Conservation (phyloP, 1,284 basidiomycete genomes). For the Anthracocystis panici-leucophaei region DNA sequence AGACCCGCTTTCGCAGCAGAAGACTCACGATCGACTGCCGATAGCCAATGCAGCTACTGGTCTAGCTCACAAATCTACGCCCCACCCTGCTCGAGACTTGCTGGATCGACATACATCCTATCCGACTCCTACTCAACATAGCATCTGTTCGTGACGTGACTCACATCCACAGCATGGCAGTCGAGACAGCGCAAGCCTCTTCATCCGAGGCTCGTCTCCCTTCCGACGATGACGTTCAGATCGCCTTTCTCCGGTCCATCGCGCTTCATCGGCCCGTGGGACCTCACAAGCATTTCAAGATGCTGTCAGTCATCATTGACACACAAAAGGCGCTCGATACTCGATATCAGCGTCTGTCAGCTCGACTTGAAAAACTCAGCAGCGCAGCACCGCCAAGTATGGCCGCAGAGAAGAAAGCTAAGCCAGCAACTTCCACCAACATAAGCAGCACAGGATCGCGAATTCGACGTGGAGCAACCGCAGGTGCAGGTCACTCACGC, state of each 20-base stretch:
- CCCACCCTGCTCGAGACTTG: background rate
- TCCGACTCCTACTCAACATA: background rate
- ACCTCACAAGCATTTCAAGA: constrained; percentile 62
- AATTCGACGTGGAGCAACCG: constrained; percentile 18
- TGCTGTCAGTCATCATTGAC: constrained; percentile 53
- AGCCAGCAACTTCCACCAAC: constrained; percentile 14
- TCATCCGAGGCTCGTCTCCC: constrained; percentile 25
- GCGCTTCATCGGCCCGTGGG: constrained; percentile 58
- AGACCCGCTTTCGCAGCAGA: background rate
- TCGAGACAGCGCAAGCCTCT: constrained; percentile 14
- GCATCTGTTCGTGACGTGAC: background rate
- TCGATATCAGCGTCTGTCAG: constrained; percentile 25
- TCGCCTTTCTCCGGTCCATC: constrained; percentile 59
- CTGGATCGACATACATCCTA: background rate
- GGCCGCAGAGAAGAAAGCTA: constrained; percentile 27
- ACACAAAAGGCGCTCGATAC: constrained; percentile 44
- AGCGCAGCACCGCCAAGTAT: constrained; percentile 37
- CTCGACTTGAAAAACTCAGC: constrained; percentile 42
- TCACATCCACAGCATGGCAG: constrained; percentile 12
- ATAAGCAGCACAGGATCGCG: constrained; percentile 19
- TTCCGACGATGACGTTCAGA: constrained; percentile 44
- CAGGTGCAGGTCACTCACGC: constrained; percentile 3
- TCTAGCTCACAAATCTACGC: too few relatives aligned
- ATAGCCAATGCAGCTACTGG: too few relatives aligned
- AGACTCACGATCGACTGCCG: too few relatives aligned